Evolutionary conservation across 2,329 filamentous ascomycete species (phyloP).

Genomic region (Pestalotiopsis sp.): DNA sequence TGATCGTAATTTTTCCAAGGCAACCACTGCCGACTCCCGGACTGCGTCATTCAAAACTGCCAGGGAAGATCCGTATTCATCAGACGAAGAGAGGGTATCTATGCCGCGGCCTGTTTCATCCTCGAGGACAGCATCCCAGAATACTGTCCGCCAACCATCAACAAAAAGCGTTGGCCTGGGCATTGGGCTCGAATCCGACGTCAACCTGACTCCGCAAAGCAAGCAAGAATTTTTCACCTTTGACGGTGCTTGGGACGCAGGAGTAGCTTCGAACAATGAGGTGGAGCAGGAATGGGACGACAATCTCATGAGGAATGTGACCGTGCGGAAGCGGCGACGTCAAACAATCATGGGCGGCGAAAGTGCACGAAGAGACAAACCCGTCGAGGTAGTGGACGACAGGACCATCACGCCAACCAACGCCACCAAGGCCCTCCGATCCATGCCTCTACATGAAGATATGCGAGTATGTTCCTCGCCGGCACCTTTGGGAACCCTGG

Average conservation of each 20-base stretch:
- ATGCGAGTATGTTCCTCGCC: constrained; percentile 40
- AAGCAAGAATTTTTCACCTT: constrained; percentile 55
- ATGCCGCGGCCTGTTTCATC: constrained; percentile 41
- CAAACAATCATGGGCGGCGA: constrained; percentile 28
- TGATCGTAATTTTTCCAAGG: constrained; percentile 54
- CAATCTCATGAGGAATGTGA: constrained; percentile 56
- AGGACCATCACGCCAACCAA: constrained; percentile 51
- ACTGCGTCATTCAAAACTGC: constrained; percentile 75
- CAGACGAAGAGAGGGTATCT: constrained; percentile 56
- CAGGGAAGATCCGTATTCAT: constrained; percentile 63
- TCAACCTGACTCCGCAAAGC: constrained; percentile 43
- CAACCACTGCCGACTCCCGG: constrained; percentile 59
- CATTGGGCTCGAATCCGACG: constrained; percentile 43
- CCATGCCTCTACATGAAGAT: constrained; percentile 48
- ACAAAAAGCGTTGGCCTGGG: constrained; percentile 44
- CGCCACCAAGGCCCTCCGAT: constrained; percentile 52
- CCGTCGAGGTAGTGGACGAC: constrained; percentile 47
- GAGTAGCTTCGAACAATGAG: constrained; percentile 38
- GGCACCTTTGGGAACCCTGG: constrained; percentile 23
- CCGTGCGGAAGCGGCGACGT: constrained; percentile 48
- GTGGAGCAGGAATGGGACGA: constrained; percentile 59
- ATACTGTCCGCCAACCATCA: constrained; percentile 41
- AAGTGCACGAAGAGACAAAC: constrained; percentile 21
- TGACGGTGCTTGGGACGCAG: constrained; percentile 59
- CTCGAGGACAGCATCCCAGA: constrained; percentile 46